Conservation (phyloP, 768 basidiomycete species). For the Leucocoprinus sp. region DNA sequence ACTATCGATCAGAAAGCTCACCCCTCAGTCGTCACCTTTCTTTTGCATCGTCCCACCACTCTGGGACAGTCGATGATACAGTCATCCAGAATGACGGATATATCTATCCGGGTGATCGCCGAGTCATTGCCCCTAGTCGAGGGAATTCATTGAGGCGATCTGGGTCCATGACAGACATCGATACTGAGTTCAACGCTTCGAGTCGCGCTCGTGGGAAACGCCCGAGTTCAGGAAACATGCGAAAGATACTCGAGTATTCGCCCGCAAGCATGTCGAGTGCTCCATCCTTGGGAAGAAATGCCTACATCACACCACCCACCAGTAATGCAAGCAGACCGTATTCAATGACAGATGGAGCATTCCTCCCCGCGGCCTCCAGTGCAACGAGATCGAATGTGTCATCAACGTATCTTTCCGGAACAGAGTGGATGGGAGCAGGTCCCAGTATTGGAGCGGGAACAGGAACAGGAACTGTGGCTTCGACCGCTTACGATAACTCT, state of each 20-base stretch:
- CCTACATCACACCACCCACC: slow-evolving; percentile 37
- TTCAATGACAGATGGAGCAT: slow-evolving; percentile 29
- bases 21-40: slow-evolving; percentile 33
- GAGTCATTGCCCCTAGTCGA: slow-evolving; percentile 62
- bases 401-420: slow-evolving; percentile 30
- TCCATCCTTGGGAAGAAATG: slow-evolving; percentile 36
- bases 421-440: slow-evolving; percentile 13
- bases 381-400: slow-evolving; percentile 24
- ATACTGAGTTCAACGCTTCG: slow-evolving; percentile 40
- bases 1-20: slow-evolving; percentile 33
- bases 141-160: slow-evolving; percentile 31
- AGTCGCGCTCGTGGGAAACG: slow-evolving; percentile 35
- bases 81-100: slow-evolving; percentile 60
- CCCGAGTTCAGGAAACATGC: slow-evolving; percentile 27
- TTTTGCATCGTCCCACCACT: slow-evolving; percentile 48
- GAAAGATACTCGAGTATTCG: slow-evolving; percentile 40
- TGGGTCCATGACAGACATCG: slow-evolving; percentile 65
- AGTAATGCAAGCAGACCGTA: slow-evolving; percentile 26
- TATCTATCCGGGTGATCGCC: slow-evolving; percentile 63
- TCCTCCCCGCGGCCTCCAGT: slow-evolving; percentile 31
- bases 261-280: slow-evolving; percentile 72
- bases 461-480: not conserved
- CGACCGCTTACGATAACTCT: slow-evolving; percentile 17
- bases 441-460: slow-evolving; percentile 11
- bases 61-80: slow-evolving; percentile 66